Evolutionary conservation across 2,329 filamentous ascomycete genomes (phyloP).

Genomic region (Colletotrichum musicola): DNA sequence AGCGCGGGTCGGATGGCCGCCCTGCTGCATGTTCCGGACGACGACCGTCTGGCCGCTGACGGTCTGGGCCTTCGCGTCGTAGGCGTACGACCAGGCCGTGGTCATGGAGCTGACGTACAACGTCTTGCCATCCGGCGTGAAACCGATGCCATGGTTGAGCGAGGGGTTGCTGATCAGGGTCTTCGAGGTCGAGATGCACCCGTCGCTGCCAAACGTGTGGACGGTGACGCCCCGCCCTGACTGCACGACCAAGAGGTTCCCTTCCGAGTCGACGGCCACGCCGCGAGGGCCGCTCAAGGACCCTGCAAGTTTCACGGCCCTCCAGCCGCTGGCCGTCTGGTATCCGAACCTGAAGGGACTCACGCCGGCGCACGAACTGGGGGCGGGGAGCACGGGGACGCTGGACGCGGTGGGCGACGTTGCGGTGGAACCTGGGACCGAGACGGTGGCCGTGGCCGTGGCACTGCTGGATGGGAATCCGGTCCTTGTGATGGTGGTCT

Average conservation of each 20-base stretch:
- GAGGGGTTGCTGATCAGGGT: conserved; percentile 50
- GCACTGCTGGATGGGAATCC: conserved; percentile 20
- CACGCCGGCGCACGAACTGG: conserved; percentile 51
- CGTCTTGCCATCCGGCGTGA: conserved; percentile 54
- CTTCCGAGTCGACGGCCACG: conserved; percentile 51
- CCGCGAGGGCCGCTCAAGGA: conserved; percentile 51
- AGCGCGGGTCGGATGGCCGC: conserved; percentile 54
- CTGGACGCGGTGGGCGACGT: conserved; percentile 19
- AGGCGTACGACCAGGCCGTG: conserved; percentile 67
- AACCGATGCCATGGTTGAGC: conserved; percentile 55
- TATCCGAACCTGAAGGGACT: conserved; percentile 46
- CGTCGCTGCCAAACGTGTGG: conserved; percentile 55
- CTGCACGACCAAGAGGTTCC: conserved; percentile 54
- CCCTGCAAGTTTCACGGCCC: conserved; percentile 54
- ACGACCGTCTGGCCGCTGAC: conserved; percentile 58
- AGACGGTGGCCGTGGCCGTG: conserved; percentile 5
- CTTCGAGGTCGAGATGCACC: conserved; percentile 54
- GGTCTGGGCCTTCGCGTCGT: conserved; percentile 62
- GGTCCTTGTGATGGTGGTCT: conserved; percentile 31
- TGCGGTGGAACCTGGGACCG: conserved; percentile 12
- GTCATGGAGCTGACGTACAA: conserved; percentile 55
- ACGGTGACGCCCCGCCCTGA: conserved; percentile 52
- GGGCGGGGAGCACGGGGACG: conserved; percentile 46
- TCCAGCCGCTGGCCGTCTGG: conserved; percentile 52
- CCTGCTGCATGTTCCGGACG: conserved; percentile 54